A percentile compares a stretch with the other conserved stretches of the same genome.
phyloP scores from a whole-genome alignment of 768 basidiomycete species.

The Tylopilus vinaceipallidus region DNA sequence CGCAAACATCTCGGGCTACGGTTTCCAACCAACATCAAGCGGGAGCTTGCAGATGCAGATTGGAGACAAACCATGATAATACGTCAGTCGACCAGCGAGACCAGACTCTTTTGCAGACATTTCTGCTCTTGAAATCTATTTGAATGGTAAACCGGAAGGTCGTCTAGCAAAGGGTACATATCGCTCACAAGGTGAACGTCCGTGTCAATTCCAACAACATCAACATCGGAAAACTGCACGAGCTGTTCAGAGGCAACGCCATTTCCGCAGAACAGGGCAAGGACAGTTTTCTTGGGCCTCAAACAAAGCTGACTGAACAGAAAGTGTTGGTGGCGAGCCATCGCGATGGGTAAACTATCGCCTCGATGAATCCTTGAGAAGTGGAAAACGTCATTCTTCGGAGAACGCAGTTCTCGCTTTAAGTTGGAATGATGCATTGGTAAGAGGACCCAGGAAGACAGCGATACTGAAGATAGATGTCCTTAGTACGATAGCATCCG shows the following conservation, averaged over 20 bases:
- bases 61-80: conserved; percentile 2
- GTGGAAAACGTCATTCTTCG: neutral
- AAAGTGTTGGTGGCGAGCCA: conserved; percentile 9
- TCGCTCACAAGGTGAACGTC: conserved; percentile 2
- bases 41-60: neutral
- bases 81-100: neutral
- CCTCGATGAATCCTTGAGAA: conserved; percentile 8
- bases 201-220: conserved; percentile 7
- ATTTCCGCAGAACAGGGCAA: conserved; percentile 5
- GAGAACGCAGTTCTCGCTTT: too few species aligned
- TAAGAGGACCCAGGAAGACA: neutral
- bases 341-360: conserved; percentile 5
- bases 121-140: conserved; percentile 3
- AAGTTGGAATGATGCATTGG: neutral
- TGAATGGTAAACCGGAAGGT: neutral
- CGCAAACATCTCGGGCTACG: neutral
- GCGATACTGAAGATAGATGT: neutral
- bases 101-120: neutral
- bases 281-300: conserved; percentile 4
- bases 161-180: neutral
- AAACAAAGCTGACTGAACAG: conserved; percentile 9
- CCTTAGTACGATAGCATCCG: too few species aligned
- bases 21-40: neutral
- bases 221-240: conserved; percentile 5
- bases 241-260: conserved; percentile 1